Percentiles rank a stretch among this genome's conserved stretches.
phyloP scores from a whole-genome alignment of 2,329 filamentous ascomycete species.

The Aquanectria penicillioides region DNA sequence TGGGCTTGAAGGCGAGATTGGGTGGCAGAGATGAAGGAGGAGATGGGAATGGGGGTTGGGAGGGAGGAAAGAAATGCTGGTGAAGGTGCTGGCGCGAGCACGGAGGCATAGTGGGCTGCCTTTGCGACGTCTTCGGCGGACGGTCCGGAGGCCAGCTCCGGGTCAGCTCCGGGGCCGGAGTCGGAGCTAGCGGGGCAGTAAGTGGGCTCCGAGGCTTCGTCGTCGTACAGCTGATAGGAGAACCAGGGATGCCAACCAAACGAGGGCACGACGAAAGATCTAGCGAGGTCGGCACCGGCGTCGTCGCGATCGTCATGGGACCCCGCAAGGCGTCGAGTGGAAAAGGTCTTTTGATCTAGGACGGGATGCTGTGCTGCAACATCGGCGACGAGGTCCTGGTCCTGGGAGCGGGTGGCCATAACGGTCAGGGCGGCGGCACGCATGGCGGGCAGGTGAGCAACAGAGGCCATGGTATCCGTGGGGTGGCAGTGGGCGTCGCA shows the following conservation, averaged over 20 bases:
- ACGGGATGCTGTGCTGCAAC: slow-evolving; percentile 69
- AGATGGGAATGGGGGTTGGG: slow-evolving; percentile 69
- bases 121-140: slow-evolving; percentile 49
- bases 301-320: neutral
- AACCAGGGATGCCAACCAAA: slow-evolving; percentile 94
- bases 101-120: slow-evolving; percentile 70
- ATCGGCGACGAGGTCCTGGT: slow-evolving; percentile 76
- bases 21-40: slow-evolving; percentile 66
- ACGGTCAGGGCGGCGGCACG: slow-evolving; percentile 72
- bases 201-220: slow-evolving; percentile 53
- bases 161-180: slow-evolving; percentile 16
- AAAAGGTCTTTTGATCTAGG: slow-evolving; percentile 7
- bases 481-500: slow-evolving; percentile 88
- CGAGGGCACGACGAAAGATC: slow-evolving; percentile 64
- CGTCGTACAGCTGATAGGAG: slow-evolving; percentile 78
- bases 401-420: slow-evolving; percentile 81
- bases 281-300: neutral
- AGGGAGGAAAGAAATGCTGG: slow-evolving; percentile 59
- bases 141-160: neutral
- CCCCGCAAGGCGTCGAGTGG: neutral
- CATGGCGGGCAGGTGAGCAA: slow-evolving; percentile 71
- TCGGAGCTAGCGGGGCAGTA: slow-evolving; percentile 44
- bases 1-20: slow-evolving; percentile 63
- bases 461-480: slow-evolving; percentile 76
- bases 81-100: slow-evolving; percentile 66